phyloP scores from a whole-genome alignment of 2,329 filamentous ascomycete genomes.

The Sporothrix globosa region DNA sequence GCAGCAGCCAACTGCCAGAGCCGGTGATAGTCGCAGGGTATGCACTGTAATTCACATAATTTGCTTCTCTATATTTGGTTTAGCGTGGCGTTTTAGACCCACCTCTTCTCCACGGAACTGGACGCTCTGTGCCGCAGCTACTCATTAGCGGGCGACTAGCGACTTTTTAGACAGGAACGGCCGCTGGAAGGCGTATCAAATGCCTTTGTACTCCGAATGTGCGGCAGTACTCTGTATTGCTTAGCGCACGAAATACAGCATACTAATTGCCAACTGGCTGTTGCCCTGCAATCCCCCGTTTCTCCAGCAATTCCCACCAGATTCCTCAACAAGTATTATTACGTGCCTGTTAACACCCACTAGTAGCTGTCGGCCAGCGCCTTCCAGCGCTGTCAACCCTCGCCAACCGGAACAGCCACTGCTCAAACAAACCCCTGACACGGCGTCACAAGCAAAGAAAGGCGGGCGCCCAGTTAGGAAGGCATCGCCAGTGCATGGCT shows the following conservation, averaged over 20 bases:
- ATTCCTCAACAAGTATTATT: constrained; percentile 26
- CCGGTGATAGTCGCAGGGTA: not conserved
- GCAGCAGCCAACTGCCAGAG: not conserved
- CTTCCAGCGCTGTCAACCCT: not conserved
- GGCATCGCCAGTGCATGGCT: constrained; percentile 25
- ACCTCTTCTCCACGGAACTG: constrained; percentile 24
- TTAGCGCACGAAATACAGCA: too few species aligned
- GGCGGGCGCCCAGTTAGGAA: constrained; percentile 13
- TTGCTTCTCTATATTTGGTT: not conserved
- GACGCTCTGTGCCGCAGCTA: constrained; percentile 27
- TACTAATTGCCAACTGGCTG: not conserved
- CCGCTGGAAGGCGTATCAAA: not conserved
- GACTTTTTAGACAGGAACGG: constrained; percentile 20
- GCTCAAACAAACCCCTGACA: constrained; percentile 23
- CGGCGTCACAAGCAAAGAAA: constrained; percentile 6
- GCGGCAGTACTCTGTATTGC: too few species aligned
- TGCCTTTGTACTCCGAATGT: not conserved
- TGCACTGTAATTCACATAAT: constrained; percentile 10
- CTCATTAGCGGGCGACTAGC: constrained; percentile 17
- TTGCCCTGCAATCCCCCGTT: constrained; percentile 21
- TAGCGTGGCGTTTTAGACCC: constrained; percentile 12
- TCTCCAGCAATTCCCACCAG: constrained; percentile 31
- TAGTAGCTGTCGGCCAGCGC: not conserved
- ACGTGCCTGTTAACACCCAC: not conserved
- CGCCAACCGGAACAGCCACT: not conserved